Evolutionary conservation across 345 rosid species (phyloP).

Genomic region (Psidium friedrichsthalianum): DNA sequence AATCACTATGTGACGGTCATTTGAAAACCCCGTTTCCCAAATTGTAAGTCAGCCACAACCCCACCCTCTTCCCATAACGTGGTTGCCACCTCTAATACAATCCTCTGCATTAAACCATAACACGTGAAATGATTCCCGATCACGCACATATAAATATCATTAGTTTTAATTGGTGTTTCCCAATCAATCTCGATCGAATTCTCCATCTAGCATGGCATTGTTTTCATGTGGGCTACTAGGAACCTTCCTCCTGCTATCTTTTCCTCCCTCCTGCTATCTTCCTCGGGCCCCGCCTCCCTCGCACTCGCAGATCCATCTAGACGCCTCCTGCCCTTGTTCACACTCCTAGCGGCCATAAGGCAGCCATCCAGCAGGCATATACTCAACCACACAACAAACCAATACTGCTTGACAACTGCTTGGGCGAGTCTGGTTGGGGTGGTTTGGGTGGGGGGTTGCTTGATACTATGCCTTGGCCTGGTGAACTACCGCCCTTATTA

Average conservation of each 20-base stretch:
- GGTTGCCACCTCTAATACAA: constrained; percentile 17
- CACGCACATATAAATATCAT: neutral
- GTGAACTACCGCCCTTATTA: constrained; percentile 33
- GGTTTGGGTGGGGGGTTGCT: too few relatives aligned
- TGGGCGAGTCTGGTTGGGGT: too few relatives aligned
- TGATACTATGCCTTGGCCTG: constrained; percentile 26
- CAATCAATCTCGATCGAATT: neutral
- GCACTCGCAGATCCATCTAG: neutral
- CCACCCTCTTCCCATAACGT: constrained; percentile 4
- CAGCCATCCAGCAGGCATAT: too few relatives aligned
- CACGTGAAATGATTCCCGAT: neutral
- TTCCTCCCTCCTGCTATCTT: too few relatives aligned
- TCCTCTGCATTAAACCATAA: neutral
- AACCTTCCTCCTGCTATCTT: constrained; percentile 13
- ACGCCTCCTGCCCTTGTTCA: constrained; percentile 3
- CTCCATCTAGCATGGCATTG: neutral
- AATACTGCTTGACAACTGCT: too few relatives aligned
- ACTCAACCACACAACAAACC: too few relatives aligned
- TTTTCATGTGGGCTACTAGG: neutral
- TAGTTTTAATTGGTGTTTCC: neutral
- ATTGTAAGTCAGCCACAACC: neutral
- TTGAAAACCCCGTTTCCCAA: neutral
- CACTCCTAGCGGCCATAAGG: neutral
- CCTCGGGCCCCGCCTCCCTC: too few relatives aligned
- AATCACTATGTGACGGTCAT: neutral